These are phyloP conservation scores for Tolypocladium amazonense DNA, from an alignment of 2,329 filamentous ascomycete genomes.

Conservation along the genomic window DNA sequence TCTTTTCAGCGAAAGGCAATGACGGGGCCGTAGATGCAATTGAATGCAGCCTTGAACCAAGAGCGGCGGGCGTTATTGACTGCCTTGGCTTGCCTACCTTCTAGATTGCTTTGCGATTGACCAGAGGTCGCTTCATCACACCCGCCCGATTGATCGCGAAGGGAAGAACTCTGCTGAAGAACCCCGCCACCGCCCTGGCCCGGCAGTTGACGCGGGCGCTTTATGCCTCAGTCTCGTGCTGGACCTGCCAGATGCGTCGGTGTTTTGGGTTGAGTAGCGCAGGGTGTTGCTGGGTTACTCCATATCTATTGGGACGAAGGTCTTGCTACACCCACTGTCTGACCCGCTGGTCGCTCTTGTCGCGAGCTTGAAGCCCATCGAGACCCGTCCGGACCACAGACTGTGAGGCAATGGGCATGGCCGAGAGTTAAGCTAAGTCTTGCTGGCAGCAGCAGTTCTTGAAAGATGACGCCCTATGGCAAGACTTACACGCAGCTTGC, in stretches of 20 bases:
- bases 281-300: background rate
- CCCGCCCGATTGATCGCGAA: background rate
- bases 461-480: background rate
- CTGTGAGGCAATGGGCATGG: background rate
- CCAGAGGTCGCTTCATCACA: background rate
- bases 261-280: background rate
- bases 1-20: background rate
- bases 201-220: background rate
- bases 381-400: background rate
- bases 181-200: background rate
- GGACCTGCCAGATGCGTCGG: background rate
- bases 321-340: background rate
- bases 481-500: background rate
- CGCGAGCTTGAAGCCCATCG: background rate
- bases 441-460: background rate
- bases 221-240: background rate
- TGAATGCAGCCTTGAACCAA: background rate
- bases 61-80: too few relatives aligned
- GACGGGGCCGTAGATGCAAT: background rate
- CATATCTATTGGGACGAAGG: background rate
- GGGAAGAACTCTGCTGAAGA: background rate
- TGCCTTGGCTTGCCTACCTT: too few relatives aligned
- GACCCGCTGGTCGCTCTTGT: background rate
- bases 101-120: background rate
- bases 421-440: background rate